Conservation (phyloP, 768 basidiomycete genomes). For the Agaricus subrufescens region DNA sequence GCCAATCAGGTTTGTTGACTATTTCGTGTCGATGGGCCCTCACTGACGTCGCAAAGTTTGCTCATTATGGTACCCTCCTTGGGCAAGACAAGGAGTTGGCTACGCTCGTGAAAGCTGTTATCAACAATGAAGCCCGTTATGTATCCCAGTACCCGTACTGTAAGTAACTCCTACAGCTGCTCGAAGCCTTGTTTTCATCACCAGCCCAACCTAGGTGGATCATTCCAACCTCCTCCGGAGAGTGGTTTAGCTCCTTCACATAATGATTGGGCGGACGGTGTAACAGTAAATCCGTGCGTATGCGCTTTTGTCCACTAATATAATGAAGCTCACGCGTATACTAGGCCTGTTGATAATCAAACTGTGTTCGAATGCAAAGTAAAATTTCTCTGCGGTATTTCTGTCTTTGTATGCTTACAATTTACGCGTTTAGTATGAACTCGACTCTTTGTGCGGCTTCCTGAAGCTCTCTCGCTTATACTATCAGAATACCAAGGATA, state of each 20-base stretch:
- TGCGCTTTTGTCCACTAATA: background rate
- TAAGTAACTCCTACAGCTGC: conserved; percentile 14
- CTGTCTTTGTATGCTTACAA: background rate
- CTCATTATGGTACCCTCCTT: conserved; percentile 61
- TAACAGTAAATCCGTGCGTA: conserved; percentile 68
- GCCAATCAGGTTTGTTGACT: conserved; percentile 57
- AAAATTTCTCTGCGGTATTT: background rate
- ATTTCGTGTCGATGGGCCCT: background rate
- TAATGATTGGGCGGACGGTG: conserved; percentile 67
- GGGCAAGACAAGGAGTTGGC: conserved; percentile 53
- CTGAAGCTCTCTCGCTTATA: conserved; percentile 73
- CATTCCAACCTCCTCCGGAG: conserved; percentile 79
- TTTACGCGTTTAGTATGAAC: conserved; percentile 51
- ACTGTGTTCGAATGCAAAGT: conserved; percentile 86
- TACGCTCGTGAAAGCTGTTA: conserved; percentile 71
- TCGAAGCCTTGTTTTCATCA: background rate
- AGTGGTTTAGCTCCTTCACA: conserved; percentile 59
- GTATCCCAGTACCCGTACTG: conserved; percentile 74
- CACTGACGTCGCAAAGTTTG: conserved; percentile 43
- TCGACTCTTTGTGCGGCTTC: conserved; percentile 77
- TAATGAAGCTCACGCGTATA: background rate
- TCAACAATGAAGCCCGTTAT: conserved; percentile 76
- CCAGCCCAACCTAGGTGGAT: conserved; percentile 37
- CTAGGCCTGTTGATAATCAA: conserved; percentile 60
- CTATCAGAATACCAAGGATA: conserved; percentile 65